Conservation (phyloP, 805 yeast species). For the Barnettozyma californica region DNA sequence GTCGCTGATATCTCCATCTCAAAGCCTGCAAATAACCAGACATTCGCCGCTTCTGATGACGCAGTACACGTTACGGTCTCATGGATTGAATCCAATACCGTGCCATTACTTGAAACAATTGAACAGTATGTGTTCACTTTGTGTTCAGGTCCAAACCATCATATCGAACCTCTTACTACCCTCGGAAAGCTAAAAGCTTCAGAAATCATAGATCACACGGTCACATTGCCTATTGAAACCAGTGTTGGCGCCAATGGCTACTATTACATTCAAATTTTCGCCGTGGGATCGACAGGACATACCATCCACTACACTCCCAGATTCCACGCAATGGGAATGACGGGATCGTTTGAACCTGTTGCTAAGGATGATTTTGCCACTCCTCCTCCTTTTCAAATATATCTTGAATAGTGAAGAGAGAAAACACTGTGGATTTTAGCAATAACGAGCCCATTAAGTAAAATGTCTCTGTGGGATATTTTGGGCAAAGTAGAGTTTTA, state of each 20-base stretch:
- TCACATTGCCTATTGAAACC: constrained; percentile 40
- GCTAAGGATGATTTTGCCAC: no score
- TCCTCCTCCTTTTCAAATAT: no score
- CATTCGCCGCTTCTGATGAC: constrained; percentile 23
- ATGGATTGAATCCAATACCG: constrained; percentile 54
- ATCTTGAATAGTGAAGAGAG: no score
- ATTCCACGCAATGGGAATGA: constrained; percentile 64
- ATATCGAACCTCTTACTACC: constrained; percentile 36
- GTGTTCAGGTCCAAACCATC: constrained; percentile 61
- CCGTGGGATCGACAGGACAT: constrained; percentile 35
- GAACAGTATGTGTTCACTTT: constrained; percentile 45
- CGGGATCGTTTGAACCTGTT: constrained; percentile 48
- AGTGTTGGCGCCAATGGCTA: constrained; percentile 54
- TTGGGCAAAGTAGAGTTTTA: no score
- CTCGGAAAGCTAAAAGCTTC: constrained; percentile 28
- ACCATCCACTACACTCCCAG: constrained; percentile 66
- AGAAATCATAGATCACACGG: constrained; percentile 27
- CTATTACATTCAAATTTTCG: constrained; percentile 67
- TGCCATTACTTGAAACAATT: constrained; percentile 42
- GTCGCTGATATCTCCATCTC: constrained; percentile 26
- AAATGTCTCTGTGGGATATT: no score
- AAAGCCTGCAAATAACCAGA: constrained; percentile 18
- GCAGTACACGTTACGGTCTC: constrained; percentile 25
- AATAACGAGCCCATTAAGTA: no score
- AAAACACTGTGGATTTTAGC: no score